Evolutionary conservation across 2,329 filamentous ascomycete species (phyloP).

Genomic region (Claviceps capensis): DNA sequence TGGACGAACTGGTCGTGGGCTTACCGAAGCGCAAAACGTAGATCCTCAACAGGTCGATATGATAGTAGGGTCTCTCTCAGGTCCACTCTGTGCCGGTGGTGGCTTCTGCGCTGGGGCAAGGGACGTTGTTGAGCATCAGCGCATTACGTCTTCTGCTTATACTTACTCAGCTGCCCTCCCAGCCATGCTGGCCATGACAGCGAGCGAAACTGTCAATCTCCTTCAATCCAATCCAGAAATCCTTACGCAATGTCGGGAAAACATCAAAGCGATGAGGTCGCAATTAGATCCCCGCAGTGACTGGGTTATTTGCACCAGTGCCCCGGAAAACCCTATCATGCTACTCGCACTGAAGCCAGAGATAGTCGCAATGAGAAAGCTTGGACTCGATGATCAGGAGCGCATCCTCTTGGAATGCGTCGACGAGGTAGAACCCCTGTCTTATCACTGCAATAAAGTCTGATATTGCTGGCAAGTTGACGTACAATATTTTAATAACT

Average conservation of each 20-base stretch:
- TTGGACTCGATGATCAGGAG: slow-evolving; percentile 68
- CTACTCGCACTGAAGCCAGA: slow-evolving; percentile 74
- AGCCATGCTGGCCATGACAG: slow-evolving; percentile 87
- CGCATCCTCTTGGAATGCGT: slow-evolving; percentile 76
- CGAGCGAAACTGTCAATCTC: slow-evolving; percentile 77
- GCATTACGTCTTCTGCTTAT: slow-evolving; percentile 82
- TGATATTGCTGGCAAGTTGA: neutral
- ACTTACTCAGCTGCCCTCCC: slow-evolving; percentile 93
- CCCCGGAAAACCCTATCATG: slow-evolving; percentile 75
- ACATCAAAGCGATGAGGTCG: slow-evolving; percentile 70
- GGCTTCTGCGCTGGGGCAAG: slow-evolving; percentile 88
- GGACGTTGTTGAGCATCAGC: slow-evolving; percentile 92
- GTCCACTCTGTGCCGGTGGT: slow-evolving; percentile 80
- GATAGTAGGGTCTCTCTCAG: slow-evolving; percentile 86
- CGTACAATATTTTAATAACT: neutral
- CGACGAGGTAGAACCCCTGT: slow-evolving; percentile 63
- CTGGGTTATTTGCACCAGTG: slow-evolving; percentile 75
- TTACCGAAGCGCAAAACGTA: slow-evolving; percentile 94
- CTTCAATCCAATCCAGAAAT: slow-evolving; percentile 81
- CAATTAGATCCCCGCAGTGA: slow-evolving; percentile 89
- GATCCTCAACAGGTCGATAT: slow-evolving; percentile 90
- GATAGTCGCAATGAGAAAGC: slow-evolving; percentile 54
- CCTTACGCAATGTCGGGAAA: slow-evolving; percentile 65
- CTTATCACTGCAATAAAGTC: neutral
- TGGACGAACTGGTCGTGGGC: slow-evolving; percentile 76